Conservation (phyloP, 768 basidiomycete genomes). For the Kwoniella botswanensis region DNA sequence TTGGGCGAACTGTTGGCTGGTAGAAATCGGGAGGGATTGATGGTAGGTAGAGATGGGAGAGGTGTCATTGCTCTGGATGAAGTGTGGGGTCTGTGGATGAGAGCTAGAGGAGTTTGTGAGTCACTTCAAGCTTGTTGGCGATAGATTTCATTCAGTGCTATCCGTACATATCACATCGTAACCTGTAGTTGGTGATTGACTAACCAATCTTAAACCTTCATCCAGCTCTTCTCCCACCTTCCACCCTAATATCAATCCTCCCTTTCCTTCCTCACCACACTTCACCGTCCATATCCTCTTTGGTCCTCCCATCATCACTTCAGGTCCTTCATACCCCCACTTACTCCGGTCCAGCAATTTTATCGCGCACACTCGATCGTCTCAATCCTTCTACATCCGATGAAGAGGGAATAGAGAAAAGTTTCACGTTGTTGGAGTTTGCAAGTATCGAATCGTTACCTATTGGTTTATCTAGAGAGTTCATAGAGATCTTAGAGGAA, state of each 20-base stretch:
- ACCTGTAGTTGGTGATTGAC: neutral
- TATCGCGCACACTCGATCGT: slow-evolving; percentile 62
- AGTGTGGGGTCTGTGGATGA: slow-evolving; percentile 94
- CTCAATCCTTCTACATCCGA: slow-evolving; percentile 53
- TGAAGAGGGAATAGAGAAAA: slow-evolving; percentile 56
- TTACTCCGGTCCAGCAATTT: slow-evolving; percentile 72
- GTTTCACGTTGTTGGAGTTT: slow-evolving; percentile 66
- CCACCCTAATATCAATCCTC: slow-evolving; percentile 77
- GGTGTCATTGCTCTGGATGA: slow-evolving; percentile 88
- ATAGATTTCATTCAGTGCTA: no score
- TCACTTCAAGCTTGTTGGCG: neutral
- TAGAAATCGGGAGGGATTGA: slow-evolving; percentile 62
- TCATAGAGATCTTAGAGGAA: slow-evolving; percentile 74
- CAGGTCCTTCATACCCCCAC: slow-evolving; percentile 81
- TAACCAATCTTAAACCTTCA: slow-evolving; percentile 8
- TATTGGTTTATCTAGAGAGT: slow-evolving; percentile 74
- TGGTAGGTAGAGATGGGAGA: slow-evolving; percentile 66
- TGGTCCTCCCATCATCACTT: slow-evolving; percentile 74
- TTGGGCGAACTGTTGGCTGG: slow-evolving; percentile 74
- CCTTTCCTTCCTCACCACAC: slow-evolving; percentile 72
- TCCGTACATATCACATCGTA: neutral
- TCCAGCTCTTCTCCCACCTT: slow-evolving; percentile 84
- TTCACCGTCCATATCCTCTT: slow-evolving; percentile 68
- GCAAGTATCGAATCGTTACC: slow-evolving; percentile 74
- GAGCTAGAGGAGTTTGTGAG: slow-evolving; percentile 87